Base-by-base conservation (phyloP, 768 basidiomycete genomes). In the Suillus subluteus region DNA sequence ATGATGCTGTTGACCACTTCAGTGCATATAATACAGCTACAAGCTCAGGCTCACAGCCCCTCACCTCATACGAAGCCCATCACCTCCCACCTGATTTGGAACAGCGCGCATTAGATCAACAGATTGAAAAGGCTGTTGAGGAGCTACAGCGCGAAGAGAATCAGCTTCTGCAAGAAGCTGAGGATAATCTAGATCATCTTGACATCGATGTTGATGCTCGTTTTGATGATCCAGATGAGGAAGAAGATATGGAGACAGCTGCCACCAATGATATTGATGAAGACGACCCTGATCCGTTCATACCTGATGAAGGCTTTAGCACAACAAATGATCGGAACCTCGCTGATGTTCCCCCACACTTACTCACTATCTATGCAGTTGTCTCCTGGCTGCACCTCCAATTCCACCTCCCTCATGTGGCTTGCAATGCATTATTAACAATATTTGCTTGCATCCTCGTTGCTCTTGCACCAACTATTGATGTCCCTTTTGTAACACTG, bases 321-420 rank as follows among this genome's bases (percentile, higher is more conserved):
- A 2, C 32, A 3, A 32, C 32, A 32, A 32, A 11, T 11, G 4
- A 40, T 13, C n/a, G 3, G 48, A 12, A 13, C 23, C 23, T 26
- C 6, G 6, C 13, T 2, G 12, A 69, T 37, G 46, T 74, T 7
- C 72, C 75, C 52, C 69, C 68, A 0, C 69, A 74, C 46, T 61
- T 75, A 0, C 68, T 73, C 52, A n/a, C 68, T 1, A 65, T 75
- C 18, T 76, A 77, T 50, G 30, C 72, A 1, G 37, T 74, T 0
- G 71, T 75, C 6, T 44, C 70, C 2, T 77, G 75, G 76, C 69
- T 77, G 2, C 75, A 77, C 58, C 32, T 71, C 0, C 71, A 73
- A 26, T 77, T 69, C 64, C 73, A 75, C 26, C 69, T 76, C 2
- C 70, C 75, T 0, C 74, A 71, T 23, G 66, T 68, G 7, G 74